phyloP scores from a whole-genome alignment of 73 alveolate species.

The Paraurostyla sp. region DNA sequence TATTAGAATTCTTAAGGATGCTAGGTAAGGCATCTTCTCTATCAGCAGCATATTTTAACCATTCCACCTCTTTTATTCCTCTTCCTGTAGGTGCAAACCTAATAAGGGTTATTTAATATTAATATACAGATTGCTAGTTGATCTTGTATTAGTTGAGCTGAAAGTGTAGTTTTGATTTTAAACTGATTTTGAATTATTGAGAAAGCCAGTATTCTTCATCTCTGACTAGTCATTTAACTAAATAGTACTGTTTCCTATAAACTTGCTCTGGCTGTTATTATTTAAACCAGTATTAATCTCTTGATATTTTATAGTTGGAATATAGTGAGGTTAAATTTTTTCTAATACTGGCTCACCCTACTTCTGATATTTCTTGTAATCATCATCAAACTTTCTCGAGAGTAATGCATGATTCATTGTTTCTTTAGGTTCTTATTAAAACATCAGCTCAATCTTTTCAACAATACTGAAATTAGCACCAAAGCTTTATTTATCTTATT shows the following conservation, averaged over 20 bases:
- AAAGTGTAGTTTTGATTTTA: neutral
- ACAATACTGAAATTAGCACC: constrained; percentile 34
- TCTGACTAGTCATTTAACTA: neutral
- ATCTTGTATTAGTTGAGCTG: neutral
- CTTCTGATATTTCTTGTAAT: constrained; percentile 30
- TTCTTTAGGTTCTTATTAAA: constrained; percentile 37
- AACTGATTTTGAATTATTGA: constrained; percentile 10
- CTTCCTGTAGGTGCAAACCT: neutral
- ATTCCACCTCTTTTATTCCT: constrained; percentile 25
- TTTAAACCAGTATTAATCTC: neutral
- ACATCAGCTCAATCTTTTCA: constrained; percentile 33
- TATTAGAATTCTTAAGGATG: neutral
- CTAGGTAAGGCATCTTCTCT: constrained; percentile 37
- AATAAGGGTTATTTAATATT: neutral
- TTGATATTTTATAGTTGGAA: constrained; percentile 16
- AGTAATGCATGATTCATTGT: neutral
- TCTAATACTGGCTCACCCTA: neutral
- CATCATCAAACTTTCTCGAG: constrained; percentile 30
- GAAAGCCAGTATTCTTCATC: neutral
- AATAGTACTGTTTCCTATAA: neutral
- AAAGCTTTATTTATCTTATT: neutral
- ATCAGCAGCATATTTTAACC: constrained; percentile 43
- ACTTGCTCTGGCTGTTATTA: neutral
- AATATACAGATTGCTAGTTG: neutral
- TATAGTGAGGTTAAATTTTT: constrained; percentile 29